Evolutionary conservation across 495 filamentous ascomycete species (phyloP).

Genomic region (Tuber magnatum): DNA sequence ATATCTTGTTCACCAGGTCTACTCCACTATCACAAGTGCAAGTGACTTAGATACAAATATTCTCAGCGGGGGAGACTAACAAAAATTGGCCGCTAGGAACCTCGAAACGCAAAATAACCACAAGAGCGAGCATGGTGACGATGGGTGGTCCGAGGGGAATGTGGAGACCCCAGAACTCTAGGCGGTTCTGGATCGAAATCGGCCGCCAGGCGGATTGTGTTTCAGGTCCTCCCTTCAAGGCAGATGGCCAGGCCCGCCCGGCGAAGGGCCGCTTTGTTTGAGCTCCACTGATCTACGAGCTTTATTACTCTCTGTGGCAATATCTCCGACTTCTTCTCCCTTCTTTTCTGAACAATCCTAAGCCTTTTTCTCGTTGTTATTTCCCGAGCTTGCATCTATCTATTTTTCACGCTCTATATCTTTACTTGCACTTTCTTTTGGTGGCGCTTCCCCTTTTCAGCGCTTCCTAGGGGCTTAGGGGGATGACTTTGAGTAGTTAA

Average conservation of each 20-base stretch:
- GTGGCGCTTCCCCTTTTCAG: background rate
- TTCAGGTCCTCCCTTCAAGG: background rate
- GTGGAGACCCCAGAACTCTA: slow-evolving; percentile 19
- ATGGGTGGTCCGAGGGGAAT: slow-evolving; percentile 22
- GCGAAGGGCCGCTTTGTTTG: background rate
- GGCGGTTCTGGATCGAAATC: background rate
- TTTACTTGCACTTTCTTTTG: background rate
- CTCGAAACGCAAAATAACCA: slow-evolving; percentile 15
- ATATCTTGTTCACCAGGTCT: too few relatives aligned
- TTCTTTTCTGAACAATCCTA: background rate
- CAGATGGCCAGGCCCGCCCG: background rate
- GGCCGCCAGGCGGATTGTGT: background rate
- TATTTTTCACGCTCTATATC: background rate
- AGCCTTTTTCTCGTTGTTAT: background rate
- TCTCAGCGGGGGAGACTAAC: slow-evolving; percentile 12
- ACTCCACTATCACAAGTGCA: too few relatives aligned
- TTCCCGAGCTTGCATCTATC: background rate
- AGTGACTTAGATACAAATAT: too few relatives aligned
- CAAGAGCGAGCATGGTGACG: slow-evolving; percentile 19
- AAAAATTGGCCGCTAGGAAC: slow-evolving; percentile 9
- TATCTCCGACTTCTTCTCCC: slow-evolving; percentile 21
- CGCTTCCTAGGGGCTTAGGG: background rate
- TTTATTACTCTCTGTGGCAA: background rate
- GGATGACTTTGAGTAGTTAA: background rate
- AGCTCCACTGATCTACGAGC: background rate